Percentiles rank a stretch among this genome's conserved stretches.
Evolutionary conservation across 306 rosid genomes (phyloP).

Genomic region (Purshia tridentata): DNA sequence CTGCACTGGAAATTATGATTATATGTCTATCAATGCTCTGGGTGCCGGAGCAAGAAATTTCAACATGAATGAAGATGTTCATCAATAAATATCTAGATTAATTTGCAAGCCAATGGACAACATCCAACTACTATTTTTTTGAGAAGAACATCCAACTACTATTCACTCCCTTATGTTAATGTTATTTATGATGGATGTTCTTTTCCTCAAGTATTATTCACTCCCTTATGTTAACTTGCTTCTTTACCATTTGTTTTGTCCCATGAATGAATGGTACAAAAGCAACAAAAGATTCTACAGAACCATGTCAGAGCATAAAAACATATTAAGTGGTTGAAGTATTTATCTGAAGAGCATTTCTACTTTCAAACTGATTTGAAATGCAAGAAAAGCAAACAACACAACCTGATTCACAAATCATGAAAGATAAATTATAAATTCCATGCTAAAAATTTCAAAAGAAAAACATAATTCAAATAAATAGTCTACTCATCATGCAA

Average conservation of each 20-base stretch:
- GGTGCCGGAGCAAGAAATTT: not conserved
- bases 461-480: not conserved
- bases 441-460: not conserved
- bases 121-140: not conserved
- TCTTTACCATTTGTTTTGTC: too few species aligned
- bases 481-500: not conserved
- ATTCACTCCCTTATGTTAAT: not conserved
- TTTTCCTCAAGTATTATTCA: not conserved
- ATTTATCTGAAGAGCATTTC: not conserved
- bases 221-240: too few species aligned
- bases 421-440: not conserved
- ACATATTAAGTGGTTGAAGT: not conserved
- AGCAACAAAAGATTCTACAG: not conserved
- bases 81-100: not conserved
- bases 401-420: not conserved
- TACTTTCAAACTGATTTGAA: too few species aligned
- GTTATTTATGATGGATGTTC: not conserved
- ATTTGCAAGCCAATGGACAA: not conserved
- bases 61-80: not conserved
- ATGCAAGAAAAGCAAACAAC: not conserved
- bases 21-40: constrained; percentile 14
- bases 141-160: not conserved
- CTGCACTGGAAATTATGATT: constrained; percentile 58
- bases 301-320: not conserved
- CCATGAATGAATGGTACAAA: not conserved